Conservation (phyloP, 1,284 basidiomycete species). For the Lignosus rhinocerotis region DNA sequence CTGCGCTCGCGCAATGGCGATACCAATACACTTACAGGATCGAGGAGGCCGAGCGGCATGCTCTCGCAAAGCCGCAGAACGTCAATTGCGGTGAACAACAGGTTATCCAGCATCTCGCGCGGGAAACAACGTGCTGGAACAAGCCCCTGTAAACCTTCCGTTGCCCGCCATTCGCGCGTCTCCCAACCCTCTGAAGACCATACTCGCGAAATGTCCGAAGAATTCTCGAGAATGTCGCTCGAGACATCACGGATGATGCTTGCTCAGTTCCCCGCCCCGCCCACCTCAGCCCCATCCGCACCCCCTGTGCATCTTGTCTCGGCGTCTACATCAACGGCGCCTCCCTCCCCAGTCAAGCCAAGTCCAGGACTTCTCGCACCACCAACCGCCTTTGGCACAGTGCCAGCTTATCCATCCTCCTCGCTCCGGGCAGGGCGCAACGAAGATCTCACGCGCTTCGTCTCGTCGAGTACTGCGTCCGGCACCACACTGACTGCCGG, state of each 20-base stretch:
- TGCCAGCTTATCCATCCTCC: slow-evolving; percentile 48
- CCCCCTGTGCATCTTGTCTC: slow-evolving; percentile 29
- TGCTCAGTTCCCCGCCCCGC: slow-evolving; percentile 33
- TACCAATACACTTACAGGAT: not conserved
- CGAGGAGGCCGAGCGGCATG: slow-evolving; percentile 6
- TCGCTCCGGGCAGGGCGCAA: slow-evolving; percentile 52
- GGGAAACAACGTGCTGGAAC: slow-evolving; percentile 25
- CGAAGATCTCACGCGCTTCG: slow-evolving; percentile 83
- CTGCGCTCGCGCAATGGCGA: slow-evolving; percentile 16
- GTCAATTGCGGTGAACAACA: slow-evolving; percentile 1
- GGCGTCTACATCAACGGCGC: slow-evolving; percentile 27
- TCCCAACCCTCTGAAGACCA: slow-evolving; percentile 33
- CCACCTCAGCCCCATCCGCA: slow-evolving; percentile 9
- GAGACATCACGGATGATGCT: slow-evolving; percentile 31
- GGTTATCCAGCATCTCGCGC: slow-evolving; percentile 13
- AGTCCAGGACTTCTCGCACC: slow-evolving; percentile 27
- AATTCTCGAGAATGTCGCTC: slow-evolving; percentile 27
- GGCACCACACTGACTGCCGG: slow-evolving; percentile 72
- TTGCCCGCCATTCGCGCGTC: not conserved
- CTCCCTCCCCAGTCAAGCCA: slow-evolving; percentile 17
- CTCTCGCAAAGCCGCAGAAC: slow-evolving; percentile 9
- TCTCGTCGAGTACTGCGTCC: slow-evolving; percentile 79
- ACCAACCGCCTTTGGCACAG: slow-evolving; percentile 14
- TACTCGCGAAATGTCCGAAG: slow-evolving; percentile 29
- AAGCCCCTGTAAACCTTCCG: slow-evolving; percentile 30